phyloP scores from a whole-genome alignment of 108 stramenopile genomes.

The Parietichytrium sp. region DNA sequence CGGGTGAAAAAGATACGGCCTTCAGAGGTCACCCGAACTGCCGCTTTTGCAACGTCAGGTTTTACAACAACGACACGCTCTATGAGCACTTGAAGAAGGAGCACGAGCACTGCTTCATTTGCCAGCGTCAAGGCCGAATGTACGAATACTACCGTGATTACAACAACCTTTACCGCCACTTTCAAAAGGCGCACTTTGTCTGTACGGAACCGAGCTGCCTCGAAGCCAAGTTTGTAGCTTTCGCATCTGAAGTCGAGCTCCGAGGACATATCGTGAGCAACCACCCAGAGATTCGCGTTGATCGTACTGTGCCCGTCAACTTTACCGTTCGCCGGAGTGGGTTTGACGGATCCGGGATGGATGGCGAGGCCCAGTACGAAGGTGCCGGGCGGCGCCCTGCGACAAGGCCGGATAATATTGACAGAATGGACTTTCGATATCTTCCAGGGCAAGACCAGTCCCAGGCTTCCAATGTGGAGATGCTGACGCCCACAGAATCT shows the following conservation, averaged over 20 bases:
- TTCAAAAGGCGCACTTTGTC: slow-evolving; percentile 76
- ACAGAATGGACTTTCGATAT: slow-evolving; percentile 3
- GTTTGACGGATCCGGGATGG: not conserved
- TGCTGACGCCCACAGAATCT: not conserved
- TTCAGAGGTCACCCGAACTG: slow-evolving; percentile 78
- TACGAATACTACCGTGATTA: slow-evolving; percentile 84
- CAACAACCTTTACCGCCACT: slow-evolving; percentile 67
- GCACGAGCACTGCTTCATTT: slow-evolving; percentile 83
- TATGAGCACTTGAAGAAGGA: slow-evolving; percentile 80
- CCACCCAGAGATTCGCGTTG: slow-evolving; percentile 5
- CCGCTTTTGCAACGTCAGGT: slow-evolving; percentile 70
- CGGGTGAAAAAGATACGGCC: slow-evolving; percentile 60
- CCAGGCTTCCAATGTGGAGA: not conserved
- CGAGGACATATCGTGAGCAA: slow-evolving; percentile 56
- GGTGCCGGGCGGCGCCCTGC: too few species aligned
- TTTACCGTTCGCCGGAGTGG: not conserved
- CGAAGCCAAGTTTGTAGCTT: slow-evolving; percentile 76
- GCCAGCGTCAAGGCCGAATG: slow-evolving; percentile 68
- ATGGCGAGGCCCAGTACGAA: not conserved
- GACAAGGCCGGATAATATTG: not conserved
- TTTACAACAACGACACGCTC: slow-evolving; percentile 73
- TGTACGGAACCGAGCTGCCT: slow-evolving; percentile 74
- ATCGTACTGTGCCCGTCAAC: slow-evolving; percentile 1
- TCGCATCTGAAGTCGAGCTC: slow-evolving; percentile 80
- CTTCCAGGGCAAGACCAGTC: not conserved